Evolutionary conservation across 2,329 filamentous ascomycete genomes (phyloP).

Genomic region (Cladosporium halotolerans): DNA sequence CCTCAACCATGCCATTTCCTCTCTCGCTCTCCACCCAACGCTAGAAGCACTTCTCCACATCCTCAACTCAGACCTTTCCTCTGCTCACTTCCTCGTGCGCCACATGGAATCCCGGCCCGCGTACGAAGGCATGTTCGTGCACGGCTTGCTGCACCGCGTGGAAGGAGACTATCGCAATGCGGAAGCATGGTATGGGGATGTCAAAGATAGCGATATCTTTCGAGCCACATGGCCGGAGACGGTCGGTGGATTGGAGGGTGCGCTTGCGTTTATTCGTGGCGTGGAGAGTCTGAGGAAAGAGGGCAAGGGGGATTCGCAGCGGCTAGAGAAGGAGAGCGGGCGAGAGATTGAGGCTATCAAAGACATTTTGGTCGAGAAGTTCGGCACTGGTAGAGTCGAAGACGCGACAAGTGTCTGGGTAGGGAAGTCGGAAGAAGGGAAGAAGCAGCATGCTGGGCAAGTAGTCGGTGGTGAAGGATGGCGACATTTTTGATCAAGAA

Average conservation of each 20-base stretch:
- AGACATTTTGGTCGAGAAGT: conserved; percentile 40
- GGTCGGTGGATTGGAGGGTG: conserved; percentile 20
- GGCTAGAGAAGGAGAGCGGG: conserved; percentile 30
- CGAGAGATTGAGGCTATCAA: conserved; percentile 38
- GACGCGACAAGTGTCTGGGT: conserved; percentile 43
- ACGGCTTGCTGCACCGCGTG: conserved; percentile 45
- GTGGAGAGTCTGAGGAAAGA: conserved; percentile 35
- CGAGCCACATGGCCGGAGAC: conserved; percentile 30
- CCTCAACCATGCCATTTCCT: conserved; percentile 25
- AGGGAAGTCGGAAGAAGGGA: conserved; percentile 35
- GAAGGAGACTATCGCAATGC: conserved; percentile 48
- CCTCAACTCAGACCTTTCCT: conserved; percentile 45
- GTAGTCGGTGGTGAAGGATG: conserved; percentile 40
- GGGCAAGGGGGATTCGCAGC: conserved; percentile 24
- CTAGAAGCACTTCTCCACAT: conserved; percentile 48
- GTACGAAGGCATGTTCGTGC: conserved; percentile 47
- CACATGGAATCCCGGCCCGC: conserved; percentile 47
- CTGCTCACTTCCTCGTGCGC: conserved; percentile 47
- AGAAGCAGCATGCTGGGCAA: conserved; percentile 38
- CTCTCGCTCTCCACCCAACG: conserved; percentile 38
- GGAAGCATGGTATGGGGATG: conserved; percentile 44
- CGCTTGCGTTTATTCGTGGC: conserved; percentile 28
- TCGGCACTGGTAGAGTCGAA: conserved; percentile 35
- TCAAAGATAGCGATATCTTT: conserved; percentile 33
- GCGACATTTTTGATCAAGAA: conserved; percentile 36